Evolutionary conservation across 805 yeast species (phyloP), one percentile per base, ranked within the genome.

Genomic region (Candida maltosa): DNA sequence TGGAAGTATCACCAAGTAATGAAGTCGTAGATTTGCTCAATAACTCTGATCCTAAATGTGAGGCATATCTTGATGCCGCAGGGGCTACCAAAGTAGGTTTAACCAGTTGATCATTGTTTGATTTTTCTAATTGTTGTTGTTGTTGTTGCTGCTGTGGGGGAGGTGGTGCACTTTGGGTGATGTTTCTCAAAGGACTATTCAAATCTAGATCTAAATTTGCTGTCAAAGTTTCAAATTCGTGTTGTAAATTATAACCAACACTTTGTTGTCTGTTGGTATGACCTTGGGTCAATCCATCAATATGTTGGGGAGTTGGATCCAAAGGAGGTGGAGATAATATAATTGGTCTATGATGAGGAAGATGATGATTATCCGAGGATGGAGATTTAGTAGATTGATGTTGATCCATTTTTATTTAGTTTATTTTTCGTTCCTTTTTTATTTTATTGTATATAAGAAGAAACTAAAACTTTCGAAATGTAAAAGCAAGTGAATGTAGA

Each of bases 201-300:
- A 68, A 56, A 49, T 68, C 73, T 51, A 68, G 56, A 46, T 68
- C 71, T 54, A 68, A 60, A 45, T 68, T 73, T 14, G 64, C 66
- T 34, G 62, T 66, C 38, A 68, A 52, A n/a, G 72, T 66, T 42
- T 68, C 71, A 44, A 68, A 68, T 48, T 68, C 73, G 33, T 68
- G 70, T 46, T 68, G 71, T 47, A 68, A 56, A 46, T 68, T 65
- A 49, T 59, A 67, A 6, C 72, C 71, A 16, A 67, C 73, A 43
- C 69, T 62, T 45, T 59, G 70, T 45, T 67, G 69, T 32, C 72
- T 50, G 34, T 47, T 44, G n/a, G 34, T 33, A 32, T 45, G 53
- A n/a, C 35, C 16, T 21, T 14, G 22, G 14, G 18, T n/a, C n/a
- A 4, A 5, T 7, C 9, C n/a, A n/a, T n/a, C n/a, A n/a, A n/a